Base-by-base conservation (phyloP, 2,329 filamentous ascomycete genomes). In the Trichophyton schoenleinii region DNA sequence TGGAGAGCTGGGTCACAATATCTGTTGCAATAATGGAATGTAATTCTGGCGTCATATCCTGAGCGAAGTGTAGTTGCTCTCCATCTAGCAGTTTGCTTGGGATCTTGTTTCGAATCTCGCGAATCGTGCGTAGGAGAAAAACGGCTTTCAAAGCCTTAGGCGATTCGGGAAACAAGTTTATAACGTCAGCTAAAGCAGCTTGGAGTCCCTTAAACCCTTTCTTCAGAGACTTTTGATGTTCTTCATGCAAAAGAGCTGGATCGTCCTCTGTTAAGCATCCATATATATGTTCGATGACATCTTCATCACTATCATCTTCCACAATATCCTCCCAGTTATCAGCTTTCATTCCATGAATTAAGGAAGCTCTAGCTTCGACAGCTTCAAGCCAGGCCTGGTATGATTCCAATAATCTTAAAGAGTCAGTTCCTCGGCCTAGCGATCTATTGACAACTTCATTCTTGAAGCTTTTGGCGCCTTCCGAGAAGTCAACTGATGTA, bases 381-480 rank as follows among this genome's bases (percentile, higher is more conserved):
- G 86, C 81, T n/a, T 79, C 78, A 53, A 84, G 81, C 91, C 91
- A 96, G 0, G 80, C 79, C 62, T 84, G 80, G 69, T 94, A 94
- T 53, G 80, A 78, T 11, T 80, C 77, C 1, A 86, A 77, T 0
- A 86, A 82, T 60, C 77, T 77, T 41, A 83, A 83, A 0, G 92
- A 82, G 9, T 83, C 78, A 62, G 85, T 79, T 68, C 86, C 87
- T 58, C 86, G 83, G 4, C 92, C 91, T 67, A 91, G 83, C 6
- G 89, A 79, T 20, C 86, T 83, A 36, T 86, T 80, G 7, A 87
- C 73, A 22, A 96, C 80, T 18, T 83, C 82, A 63, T 85, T 78
- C 55, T 91, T 86, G 72, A 96, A 89, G 0, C 77, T 71, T 2
- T 79, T 77, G 0, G 87, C 88, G 20, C 87, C 87, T 36, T 82